Evolutionary conservation across 805 yeast genomes (phyloP), one percentile per base, ranked within the genome.

Genomic region (Ogataea saltuana): DNA sequence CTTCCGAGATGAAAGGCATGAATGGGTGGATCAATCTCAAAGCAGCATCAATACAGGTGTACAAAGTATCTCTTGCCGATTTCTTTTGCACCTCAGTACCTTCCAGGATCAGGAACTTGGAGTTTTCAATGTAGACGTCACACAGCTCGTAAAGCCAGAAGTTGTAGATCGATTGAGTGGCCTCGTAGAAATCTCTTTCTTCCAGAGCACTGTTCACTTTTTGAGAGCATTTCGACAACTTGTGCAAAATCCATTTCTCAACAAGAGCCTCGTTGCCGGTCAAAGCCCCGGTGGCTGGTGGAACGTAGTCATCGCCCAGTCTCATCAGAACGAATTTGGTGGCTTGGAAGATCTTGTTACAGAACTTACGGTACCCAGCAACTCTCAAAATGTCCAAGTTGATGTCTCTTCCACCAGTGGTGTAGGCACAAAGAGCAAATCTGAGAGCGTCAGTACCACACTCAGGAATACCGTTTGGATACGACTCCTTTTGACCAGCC

Each of bases 361-460:
- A 89, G 86, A 93, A 93, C 78, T 93, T 93, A 72, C 99, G 82
- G 83, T 93, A 93, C 61, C 98, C 99, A 67, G 93, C 98, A 55
- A 93, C 97, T 72, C 98, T 85, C 65, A 88, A 74, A 57, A 93
- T 89, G 65, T 93, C 97, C 65, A 93, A 76, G 72, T 93, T 93
- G 67, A 93, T 93, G 62, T 93, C 99, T 71, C 98, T 83, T 58
- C 97, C 98, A 72, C 99, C 99, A 37, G 98, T 91, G 41, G 96
- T 85, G 75, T 91, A 93, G 41, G 97, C 97, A 79, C 98, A 93
- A 54, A 91, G 78, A 29, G 99, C 98, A 65, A 93, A 93, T 74
- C 99, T 83, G 72, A 93, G 74, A 33, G 99, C 99, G 69, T 93
- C 99, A 39, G 98, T 90, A 74, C 99, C 99, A 78, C 99, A 93